Evolutionary conservation across 1,139 yeast species (phyloP), one percentile per base, ranked within the genome.

Genomic region (Candida gigantensis): DNA sequence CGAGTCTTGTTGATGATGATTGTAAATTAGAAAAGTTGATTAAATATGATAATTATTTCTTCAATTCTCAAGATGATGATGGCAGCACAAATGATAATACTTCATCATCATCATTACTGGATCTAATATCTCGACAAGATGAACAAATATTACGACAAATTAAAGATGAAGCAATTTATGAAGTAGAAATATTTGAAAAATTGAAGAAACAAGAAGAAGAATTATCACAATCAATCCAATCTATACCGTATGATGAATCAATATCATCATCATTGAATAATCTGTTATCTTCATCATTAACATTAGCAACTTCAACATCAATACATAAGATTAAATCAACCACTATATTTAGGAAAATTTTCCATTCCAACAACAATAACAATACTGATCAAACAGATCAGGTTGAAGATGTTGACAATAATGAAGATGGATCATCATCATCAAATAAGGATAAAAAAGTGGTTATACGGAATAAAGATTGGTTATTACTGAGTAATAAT

Each of bases 201-300:
- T 13, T 36, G 32, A 50, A 53, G 15, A 55, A 53, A n/a, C 48
- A 46, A 35, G 62, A 57, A 37, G 68, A 62, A 30, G 56, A 50
- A 21, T 30, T 28, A 41, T 55, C 24, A 8, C 39, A 33, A 21
- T 44, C 35, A 13, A 37, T 43, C 1, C 30, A 30, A 30, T 39
- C 46, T 16, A 37, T 23, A 14, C 47, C 49, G 15, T 51, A 48
- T 9, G 43, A 43, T 28, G 57, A 52, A 9, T 51, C 58, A 14
- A 15, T 11, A 17, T 51, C 59, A 13, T 24, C 21, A 20, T 59
- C 68, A 4, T 39, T 43, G 29, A 41, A 52, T 19, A 56, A 56
- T 25, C 67, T 66, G 57, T 51, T 69, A 25, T 54, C 70, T 5
- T 68, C 74, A 1, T 68, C 74, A 6, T 40, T 68, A 15, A 56